Base-by-base conservation (phyloP, 1,284 basidiomycete species). In the Cutaneotrichosporon cavernicola region DNA sequence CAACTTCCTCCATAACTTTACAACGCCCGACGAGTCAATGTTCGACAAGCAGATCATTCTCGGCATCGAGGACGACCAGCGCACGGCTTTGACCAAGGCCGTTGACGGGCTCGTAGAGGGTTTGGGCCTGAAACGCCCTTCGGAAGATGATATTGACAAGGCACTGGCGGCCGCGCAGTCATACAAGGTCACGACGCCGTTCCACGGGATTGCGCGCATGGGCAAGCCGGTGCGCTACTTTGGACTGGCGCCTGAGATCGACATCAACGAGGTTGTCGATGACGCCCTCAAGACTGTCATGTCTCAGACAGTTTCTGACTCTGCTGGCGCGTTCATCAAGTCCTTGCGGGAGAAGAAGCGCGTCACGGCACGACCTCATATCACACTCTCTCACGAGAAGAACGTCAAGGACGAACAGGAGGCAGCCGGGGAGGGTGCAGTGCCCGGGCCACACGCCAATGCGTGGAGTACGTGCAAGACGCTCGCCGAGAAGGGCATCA, bases 321-420 rank as follows among this genome's bases (percentile, higher is more conserved):
- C 70, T 4, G 83, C 81, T 18, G 76, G 69, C 58, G 52, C 65
- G 7, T 84, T 91, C 65, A 89, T 88, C 84, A 70, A 78, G 0
- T 61, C 72, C 8, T 73, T 94, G 31, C 81, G 84, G 47, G 63
- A 87, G 7, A 76, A 78, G 0, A 73, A 82, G 4, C 83, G 92
- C 14, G 75, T 96, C 22, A 80, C 86, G 4, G 70, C 76, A 14
- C 80, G 84, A 5, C 93, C 95, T 1, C 96, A 99, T 77, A 83
- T 97, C 61, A 98, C 96, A 0, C 81, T 98, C 60, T 87, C 90
- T 9, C 96, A 99, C 77, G 79, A 81, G 67, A 89, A 88, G 31
- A 76, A 80, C 30, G 81, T 89, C 5, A 82, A 84, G 50, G 67
- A 60, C 5, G 76, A 79, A 5, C 81, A 63, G 6, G 85, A 85